A percentile compares a stretch with the other conserved stretches of the same genome.
Conservation (phyloP, 163 green algal genomes). For the Prototheca cutis region DNA sequence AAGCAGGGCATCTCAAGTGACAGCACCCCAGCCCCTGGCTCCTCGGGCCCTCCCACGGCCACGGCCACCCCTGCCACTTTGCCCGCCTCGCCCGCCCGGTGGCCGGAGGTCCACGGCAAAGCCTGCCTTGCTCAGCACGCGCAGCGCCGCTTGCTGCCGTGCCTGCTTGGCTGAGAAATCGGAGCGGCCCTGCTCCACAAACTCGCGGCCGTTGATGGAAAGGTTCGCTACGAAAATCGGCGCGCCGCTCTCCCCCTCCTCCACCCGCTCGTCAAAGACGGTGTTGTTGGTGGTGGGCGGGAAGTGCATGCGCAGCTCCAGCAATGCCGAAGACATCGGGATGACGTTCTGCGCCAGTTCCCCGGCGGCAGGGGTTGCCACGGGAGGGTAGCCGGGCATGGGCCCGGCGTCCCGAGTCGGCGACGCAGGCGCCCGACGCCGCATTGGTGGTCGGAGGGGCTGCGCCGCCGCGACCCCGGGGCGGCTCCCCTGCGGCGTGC, state of each 20-base stretch:
- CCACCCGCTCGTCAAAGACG: background rate
- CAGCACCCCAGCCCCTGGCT: too few relatives aligned
- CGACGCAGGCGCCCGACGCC: background rate
- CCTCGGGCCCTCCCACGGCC: too few relatives aligned
- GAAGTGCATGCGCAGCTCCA: background rate
- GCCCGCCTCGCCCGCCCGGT: background rate
- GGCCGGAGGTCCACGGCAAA: constrained; percentile 8
- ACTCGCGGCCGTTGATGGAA: constrained; percentile 16
- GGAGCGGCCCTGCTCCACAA: background rate
- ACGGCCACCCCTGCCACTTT: background rate
- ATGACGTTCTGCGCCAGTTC: background rate
- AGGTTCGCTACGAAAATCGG: too few relatives aligned
- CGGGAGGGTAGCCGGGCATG: background rate
- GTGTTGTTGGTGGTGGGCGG: background rate
- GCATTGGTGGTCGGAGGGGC: too few relatives aligned
- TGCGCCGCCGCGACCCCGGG: too few relatives aligned
- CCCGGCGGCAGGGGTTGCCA: background rate
- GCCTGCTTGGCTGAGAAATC: constrained; percentile 7
- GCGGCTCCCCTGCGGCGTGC: too few relatives aligned
- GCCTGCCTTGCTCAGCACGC: constrained; percentile 9
- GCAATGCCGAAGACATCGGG: background rate
- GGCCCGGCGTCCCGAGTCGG: background rate
- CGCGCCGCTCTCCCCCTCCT: too few relatives aligned
- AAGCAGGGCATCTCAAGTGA: too few relatives aligned
- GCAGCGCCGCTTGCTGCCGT: constrained; percentile 12